Base-by-base conservation (phyloP, 2,329 filamentous ascomycete species). In the Penicillium fuscoglaucum region DNA sequence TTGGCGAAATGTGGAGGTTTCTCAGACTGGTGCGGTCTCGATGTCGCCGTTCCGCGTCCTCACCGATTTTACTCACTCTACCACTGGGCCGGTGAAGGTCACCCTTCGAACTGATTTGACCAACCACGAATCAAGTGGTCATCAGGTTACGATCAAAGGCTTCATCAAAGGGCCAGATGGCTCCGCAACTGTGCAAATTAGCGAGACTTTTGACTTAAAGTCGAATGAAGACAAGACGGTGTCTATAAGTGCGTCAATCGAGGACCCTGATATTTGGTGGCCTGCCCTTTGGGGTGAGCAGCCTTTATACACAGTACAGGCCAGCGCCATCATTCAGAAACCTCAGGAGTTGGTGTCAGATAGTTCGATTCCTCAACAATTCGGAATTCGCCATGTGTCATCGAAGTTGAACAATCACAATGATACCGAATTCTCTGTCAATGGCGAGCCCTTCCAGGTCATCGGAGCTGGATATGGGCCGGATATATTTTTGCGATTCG, bases 401-500 rank as follows among this genome's bases (percentile, higher is more conserved):
- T 82, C 83, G 0, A 63, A 70, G 3, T 64, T 87, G 2, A 85
- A 84, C 66, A 52, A 67, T 0, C 68, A 80, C 66, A 82, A 85
- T 53, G 84, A 87, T 64, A 83, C 78, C 0, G 69, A 78, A 0
- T 88, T 87, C 66, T 74, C 64, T 15, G 72, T 88, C 61, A 88
- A 88, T 57, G 80, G 78, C 0, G 62, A 81, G 4, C 80, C 80
- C 0, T 88, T 88, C 68, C 83, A 85, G 56, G 84, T 88, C 3
- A 67, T 85, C 1, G 86, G 86, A 2, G 84, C 78, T 1, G 86
- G 86, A 0, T 88, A 88, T 62, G 76, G 81, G 0, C 78, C 85
- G 0, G 85, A 88, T 66, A 82, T 87, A 57, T 87, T 88, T 68
- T 71, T 87, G 5, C 82, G 85, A 6, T 88, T 83, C 73, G 78